These are phyloP conservation scores for Bjerkandera adusta DNA, from an alignment of 1,284 basidiomycete species.

Conservation along the genomic window DNA sequence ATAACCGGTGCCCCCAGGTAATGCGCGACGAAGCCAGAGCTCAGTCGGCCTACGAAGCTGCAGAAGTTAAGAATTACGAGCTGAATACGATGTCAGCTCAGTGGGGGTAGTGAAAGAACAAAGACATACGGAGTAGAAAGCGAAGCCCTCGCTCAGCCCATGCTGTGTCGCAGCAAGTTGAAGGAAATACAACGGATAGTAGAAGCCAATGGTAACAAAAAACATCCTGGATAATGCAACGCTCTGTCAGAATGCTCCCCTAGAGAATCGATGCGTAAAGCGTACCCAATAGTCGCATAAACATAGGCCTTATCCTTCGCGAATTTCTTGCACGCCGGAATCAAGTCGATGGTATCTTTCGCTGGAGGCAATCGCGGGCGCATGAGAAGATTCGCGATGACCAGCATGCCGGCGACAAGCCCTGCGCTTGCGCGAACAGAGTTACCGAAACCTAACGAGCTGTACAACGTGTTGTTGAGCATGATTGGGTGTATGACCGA, in stretches of 20 bases:
- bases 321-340: constrained; percentile 24
- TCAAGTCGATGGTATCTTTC: constrained; percentile 14
- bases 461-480: constrained; percentile 35
- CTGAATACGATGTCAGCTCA: constrained; percentile 11
- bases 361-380: constrained; percentile 35
- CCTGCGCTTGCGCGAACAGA: constrained; percentile 40
- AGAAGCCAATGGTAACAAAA: constrained; percentile 18
- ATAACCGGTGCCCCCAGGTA: constrained; percentile 36
- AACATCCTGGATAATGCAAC: neutral
- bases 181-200: constrained; percentile 48
- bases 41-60: constrained; percentile 44
- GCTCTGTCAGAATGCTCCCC: neutral
- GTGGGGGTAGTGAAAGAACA: neutral
- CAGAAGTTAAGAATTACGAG: constrained; percentile 46
- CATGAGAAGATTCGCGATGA: constrained; percentile 41
- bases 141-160: constrained; percentile 36
- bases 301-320: constrained; percentile 42
- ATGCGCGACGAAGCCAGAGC: constrained; percentile 49
- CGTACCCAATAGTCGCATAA: constrained; percentile 41
- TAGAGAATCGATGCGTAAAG: neutral
- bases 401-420: constrained; percentile 34
- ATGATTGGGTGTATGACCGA: constrained; percentile 52
- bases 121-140: constrained; percentile 46
- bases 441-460: constrained; percentile 37
- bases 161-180: constrained; percentile 48